phyloP scores from a whole-genome alignment of 2,329 filamentous ascomycete genomes.

The Hortaea werneckii region DNA sequence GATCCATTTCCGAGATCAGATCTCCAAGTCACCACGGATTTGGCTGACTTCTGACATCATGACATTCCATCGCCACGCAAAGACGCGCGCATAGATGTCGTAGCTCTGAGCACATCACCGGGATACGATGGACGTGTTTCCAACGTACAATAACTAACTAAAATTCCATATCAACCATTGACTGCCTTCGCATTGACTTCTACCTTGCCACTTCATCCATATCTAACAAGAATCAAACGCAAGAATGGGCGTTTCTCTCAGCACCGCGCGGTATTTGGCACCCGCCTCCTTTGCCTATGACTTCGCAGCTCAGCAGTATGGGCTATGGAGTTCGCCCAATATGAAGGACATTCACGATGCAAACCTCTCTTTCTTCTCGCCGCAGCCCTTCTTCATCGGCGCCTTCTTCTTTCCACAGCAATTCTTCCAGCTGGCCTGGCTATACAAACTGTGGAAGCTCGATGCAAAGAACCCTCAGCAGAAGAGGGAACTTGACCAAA shows the following conservation, averaged over 20 bases:
- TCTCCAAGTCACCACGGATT: neutral
- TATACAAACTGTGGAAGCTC: slow-evolving; percentile 46
- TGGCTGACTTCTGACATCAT: neutral
- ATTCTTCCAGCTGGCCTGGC: slow-evolving; percentile 47
- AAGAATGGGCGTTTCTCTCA: slow-evolving; percentile 44
- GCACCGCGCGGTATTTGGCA: slow-evolving; percentile 44
- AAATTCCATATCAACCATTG: no score
- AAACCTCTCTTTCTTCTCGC: slow-evolving; percentile 50
- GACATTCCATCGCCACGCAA: neutral
- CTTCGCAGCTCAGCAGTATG: slow-evolving; percentile 51
- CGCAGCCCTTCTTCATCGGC: slow-evolving; percentile 49
- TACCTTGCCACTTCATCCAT: no score
- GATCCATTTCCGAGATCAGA: no score
- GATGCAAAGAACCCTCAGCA: slow-evolving; percentile 31
- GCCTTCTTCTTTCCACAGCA: slow-evolving; percentile 54
- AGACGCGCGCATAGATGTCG: neutral
- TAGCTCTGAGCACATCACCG: no score
- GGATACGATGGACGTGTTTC: no score
- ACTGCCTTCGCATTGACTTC: no score
- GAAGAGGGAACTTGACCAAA: slow-evolving; percentile 36
- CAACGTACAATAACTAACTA: no score
- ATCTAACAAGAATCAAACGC: no score
- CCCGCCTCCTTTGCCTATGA: slow-evolving; percentile 46
- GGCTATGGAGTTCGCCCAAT: slow-evolving; percentile 34
- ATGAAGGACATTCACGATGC: slow-evolving; percentile 46